phyloP scores from a whole-genome alignment of 208 protist species.

The Plasmodiophora brassicae region DNA sequence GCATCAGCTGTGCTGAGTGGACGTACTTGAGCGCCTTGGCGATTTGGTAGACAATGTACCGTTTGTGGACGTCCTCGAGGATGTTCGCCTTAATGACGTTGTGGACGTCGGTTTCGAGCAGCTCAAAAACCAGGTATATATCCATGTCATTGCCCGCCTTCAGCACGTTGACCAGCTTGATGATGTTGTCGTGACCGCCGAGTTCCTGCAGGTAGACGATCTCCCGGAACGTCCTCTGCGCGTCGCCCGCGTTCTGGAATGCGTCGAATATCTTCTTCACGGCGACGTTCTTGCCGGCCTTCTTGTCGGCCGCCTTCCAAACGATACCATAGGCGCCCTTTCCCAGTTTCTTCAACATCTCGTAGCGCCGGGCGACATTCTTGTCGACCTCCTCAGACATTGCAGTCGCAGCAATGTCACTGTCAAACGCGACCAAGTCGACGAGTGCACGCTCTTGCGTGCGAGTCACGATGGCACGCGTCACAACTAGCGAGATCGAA shows the following conservation, averaged over 20 bases:
- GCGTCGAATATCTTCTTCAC: conserved; percentile 74
- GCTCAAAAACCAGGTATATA: conserved; percentile 73
- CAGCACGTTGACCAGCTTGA: conserved; percentile 65
- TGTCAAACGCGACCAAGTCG: no score
- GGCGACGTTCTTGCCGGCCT: conserved; percentile 53
- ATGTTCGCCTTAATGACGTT: conserved; percentile 68
- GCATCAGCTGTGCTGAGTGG: conserved; percentile 64
- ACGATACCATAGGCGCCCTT: conserved; percentile 65
- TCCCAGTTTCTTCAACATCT: conserved; percentile 56
- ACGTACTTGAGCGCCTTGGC: conserved; percentile 60
- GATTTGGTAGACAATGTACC: conserved; percentile 68
- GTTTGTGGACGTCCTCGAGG: conserved; percentile 63
- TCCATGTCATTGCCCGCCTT: conserved; percentile 70
- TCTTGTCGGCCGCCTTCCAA: conserved; percentile 59
- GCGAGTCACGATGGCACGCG: no score
- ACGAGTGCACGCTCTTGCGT: no score
- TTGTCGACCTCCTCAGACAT: conserved; percentile 60
- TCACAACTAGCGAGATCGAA: no score
- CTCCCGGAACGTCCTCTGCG: conserved; percentile 70
- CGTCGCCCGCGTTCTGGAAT: conserved; percentile 68
- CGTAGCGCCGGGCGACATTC: conserved; percentile 57
- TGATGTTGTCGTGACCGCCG: conserved; percentile 62
- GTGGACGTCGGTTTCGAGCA: conserved; percentile 69
- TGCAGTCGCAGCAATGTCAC: no score
- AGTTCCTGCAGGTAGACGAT: conserved; percentile 64